phyloP scores from a whole-genome alignment of 345 rosid genomes.

The Kandelia obovata region DNA sequence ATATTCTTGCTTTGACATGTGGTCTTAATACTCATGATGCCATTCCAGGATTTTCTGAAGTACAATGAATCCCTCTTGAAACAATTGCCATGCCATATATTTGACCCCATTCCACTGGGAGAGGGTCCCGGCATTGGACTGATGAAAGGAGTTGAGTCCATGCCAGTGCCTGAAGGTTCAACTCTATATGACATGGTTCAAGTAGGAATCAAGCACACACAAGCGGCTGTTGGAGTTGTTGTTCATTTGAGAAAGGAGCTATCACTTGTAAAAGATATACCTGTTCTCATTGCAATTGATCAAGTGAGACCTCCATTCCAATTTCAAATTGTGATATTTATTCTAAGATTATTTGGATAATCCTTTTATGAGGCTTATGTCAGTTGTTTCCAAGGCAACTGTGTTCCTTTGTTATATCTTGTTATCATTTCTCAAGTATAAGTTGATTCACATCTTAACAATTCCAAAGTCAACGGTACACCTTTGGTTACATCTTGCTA shows the following conservation, averaged over 20 bases:
- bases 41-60: slow-evolving; percentile 62
- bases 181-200: slow-evolving; percentile 68
- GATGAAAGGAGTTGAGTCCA: slow-evolving; percentile 69
- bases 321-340: background rate
- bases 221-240: slow-evolving; percentile 81
- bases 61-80: slow-evolving; percentile 59
- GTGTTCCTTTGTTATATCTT: too few relatives aligned
- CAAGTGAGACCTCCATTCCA: slow-evolving; percentile 54
- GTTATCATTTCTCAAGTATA: too few relatives aligned
- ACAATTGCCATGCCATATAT: slow-evolving; percentile 64
- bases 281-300: slow-evolving; percentile 88
- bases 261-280: slow-evolving; percentile 81
- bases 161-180: slow-evolving; percentile 65
- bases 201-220: slow-evolving; percentile 71
- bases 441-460: background rate
- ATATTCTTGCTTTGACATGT: slow-evolving; percentile 1
- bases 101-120: slow-evolving; percentile 76
- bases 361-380: background rate
- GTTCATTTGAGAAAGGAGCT: slow-evolving; percentile 84
- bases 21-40: slow-evolving; percentile 10
- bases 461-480: background rate
- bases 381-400: too few relatives aligned
- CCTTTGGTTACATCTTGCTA: slow-evolving; percentile 23
- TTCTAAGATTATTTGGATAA: background rate
- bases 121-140: slow-evolving; percentile 91